phyloP scores from a whole-genome alignment of 2,329 filamentous ascomycete genomes.

The Saccharata proteae region DNA sequence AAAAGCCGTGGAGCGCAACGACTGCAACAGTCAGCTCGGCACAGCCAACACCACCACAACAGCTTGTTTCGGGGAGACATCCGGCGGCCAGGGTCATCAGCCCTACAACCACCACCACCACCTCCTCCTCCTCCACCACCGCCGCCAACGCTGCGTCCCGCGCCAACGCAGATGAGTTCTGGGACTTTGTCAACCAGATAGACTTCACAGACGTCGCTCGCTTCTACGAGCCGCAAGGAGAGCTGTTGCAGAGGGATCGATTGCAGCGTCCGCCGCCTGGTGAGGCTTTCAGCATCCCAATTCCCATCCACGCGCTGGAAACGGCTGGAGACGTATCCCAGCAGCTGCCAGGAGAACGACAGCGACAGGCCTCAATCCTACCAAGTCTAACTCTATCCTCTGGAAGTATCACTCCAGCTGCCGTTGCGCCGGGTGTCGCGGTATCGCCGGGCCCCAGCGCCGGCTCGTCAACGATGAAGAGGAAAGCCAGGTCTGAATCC shows the following conservation, averaged over 20 bases:
- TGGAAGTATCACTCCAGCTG: too few species aligned
- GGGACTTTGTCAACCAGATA: constrained; percentile 27
- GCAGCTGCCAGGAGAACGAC: too few species aligned
- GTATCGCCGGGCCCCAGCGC: too few species aligned
- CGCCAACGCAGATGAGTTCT: constrained; percentile 12
- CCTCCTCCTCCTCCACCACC: not conserved
- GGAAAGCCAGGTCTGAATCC: constrained; percentile 6
- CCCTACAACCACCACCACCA: not conserved
- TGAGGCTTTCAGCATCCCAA: constrained; percentile 29
- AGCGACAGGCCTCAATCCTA: too few species aligned
- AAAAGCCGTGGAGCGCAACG: too few species aligned
- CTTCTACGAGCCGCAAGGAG: constrained; percentile 34
- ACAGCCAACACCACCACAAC: too few species aligned
- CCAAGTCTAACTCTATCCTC: too few species aligned
- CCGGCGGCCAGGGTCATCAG: too few species aligned
- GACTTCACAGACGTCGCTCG: constrained; percentile 21
- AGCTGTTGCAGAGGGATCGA: constrained; percentile 27
- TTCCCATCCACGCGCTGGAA: constrained; percentile 10
- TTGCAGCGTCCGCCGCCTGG: constrained; percentile 16
- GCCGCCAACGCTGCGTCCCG: not conserved
- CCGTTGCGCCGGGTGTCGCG: too few species aligned
- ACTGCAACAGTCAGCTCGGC: too few species aligned
- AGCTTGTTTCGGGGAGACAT: too few species aligned
- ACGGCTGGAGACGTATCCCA: too few species aligned
- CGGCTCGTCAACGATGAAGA: constrained; percentile 6